Evolutionary conservation across 768 basidiomycete species (phyloP).

Genomic region (Coprinopsis marcescibilis): DNA sequence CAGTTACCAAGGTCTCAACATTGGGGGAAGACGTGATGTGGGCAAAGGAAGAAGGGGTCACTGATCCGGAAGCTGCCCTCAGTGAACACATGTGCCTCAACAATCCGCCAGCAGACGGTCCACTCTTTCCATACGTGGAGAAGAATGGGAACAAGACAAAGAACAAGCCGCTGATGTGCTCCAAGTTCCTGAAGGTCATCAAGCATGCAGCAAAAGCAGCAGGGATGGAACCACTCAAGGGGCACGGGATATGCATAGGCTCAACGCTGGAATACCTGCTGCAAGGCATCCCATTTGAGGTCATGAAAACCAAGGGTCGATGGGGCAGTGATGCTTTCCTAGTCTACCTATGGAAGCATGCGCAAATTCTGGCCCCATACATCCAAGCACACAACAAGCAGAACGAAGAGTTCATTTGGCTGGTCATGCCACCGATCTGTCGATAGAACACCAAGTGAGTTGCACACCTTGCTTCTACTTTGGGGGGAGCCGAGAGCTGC

Average conservation of each 20-base stretch:
- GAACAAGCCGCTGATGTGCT: slow-evolving; percentile 20
- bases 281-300: slow-evolving; percentile 26
- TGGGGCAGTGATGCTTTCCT: slow-evolving; percentile 18
- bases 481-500: slow-evolving; percentile 8
- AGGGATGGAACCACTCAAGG: slow-evolving; percentile 14
- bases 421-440: slow-evolving; percentile 4
- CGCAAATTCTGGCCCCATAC: slow-evolving; percentile 14
- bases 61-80: slow-evolving; percentile 18
- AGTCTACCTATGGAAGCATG: slow-evolving; percentile 13
- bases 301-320: slow-evolving; percentile 26
- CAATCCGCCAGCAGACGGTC: slow-evolving; percentile 13
- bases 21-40: slow-evolving; percentile 10
- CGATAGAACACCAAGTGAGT: too few relatives aligned
- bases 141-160: not conserved
- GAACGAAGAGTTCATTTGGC: not conserved
- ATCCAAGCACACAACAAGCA: slow-evolving; percentile 4
- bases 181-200: slow-evolving; percentile 18
- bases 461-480: not conserved
- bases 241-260: slow-evolving; percentile 23
- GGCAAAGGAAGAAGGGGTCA: slow-evolving; percentile 12
- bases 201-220: slow-evolving; percentile 6
- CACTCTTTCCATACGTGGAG: slow-evolving; percentile 13
- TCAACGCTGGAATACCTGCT: slow-evolving; percentile 32
- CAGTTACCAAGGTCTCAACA: slow-evolving; percentile 20
- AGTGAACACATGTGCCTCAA: slow-evolving; percentile 21